Base-by-base conservation (phyloP, 2,329 filamentous ascomycete genomes). In the Dactylellina parvicollis region DNA sequence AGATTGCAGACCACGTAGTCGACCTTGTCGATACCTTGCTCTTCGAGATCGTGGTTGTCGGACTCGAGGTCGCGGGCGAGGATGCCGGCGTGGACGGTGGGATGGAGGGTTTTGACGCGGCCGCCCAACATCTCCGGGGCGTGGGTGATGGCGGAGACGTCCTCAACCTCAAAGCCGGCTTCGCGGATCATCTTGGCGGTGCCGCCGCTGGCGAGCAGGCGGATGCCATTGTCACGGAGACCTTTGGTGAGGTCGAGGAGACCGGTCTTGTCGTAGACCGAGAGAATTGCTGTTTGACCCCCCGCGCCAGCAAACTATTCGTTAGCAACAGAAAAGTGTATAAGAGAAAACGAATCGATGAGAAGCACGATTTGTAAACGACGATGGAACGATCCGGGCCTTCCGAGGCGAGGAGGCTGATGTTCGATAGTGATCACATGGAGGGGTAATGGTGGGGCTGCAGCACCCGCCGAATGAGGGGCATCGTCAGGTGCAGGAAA, bases 201-300 rank as follows among this genome's bases (percentile, higher is more conserved):
- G 78, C 95, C 95, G 72, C 95, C 95, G 67, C 94, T 98, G 61
- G 95, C 95, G 69, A 99, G 86, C 76, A 99, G 89, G 77, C 92
- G 91, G 78, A 96, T 91, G 88, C 95, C 90, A 80, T 96, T 88
- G 85, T 94, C 87, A 80, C 91, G 87, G 55, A 97, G 87, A 78
- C 92, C 92, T 83, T 96, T 96, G 79, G 92, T 92, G 78, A 97
- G 86, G 83, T 97, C 93, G 77, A 97, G 84, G 77, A 96, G 87
- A 74, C 93, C 95, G 65, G 94, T 98, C 89, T 99, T 99, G 86
- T 99, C 92, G 81, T 95, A 98, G 85, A 98, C 95, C 77, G 94
- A 98, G 81, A 99, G 86, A 80, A 99, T 98, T 77, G 95, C 95
- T 85, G 86, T 86, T 80, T 7, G 86, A 28, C 26, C n/a, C n/a